Evolutionary conservation across 2,329 filamentous ascomycete species (phyloP), one percentile per base, ranked within the genome.

Genomic region (Periconia sp.): DNA sequence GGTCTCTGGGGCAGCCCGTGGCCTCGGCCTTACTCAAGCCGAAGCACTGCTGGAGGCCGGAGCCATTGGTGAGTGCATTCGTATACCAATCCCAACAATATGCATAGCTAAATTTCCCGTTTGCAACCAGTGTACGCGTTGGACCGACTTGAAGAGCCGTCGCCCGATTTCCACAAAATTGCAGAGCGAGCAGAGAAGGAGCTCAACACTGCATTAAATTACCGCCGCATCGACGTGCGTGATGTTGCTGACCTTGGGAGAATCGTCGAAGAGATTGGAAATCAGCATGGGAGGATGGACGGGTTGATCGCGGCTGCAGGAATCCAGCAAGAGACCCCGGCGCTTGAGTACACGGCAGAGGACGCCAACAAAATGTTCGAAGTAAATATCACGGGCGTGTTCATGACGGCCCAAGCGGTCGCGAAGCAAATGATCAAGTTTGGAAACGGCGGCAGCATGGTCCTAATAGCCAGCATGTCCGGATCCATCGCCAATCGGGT

Each of bases 321-420:
- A 1, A 89, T 91, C 64, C 90, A 96, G 75, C 89, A 95, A 74
- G 91, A 95, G 76, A 91, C 86, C 0, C 76, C 90, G 0, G 91
- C 92, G 1, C 79, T 96, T 50, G 91, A 96, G 46, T 95, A 96
- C 70, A 79, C 79, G 1, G 77, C 80, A 49, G 80, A 84, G 66
- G 83, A 86, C 61, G 79, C 82, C 50, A 85, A 85, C 61, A 79
- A 76, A 52, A 86, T 87, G 83, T 82, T 86, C 56, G 81, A 84
- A 60, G 75, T 85, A 58, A 85, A 85, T 61, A 77, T 85, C 47
- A 85, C 82, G 0, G 84, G 84, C 10, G 82, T 82, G 6, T 82
- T 86, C 68, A 85, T 86, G 82, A 84, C 83, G 8, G 77, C 83
- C 7, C 82, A 85, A 70, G 84, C 83, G n/a, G 82, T 80, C 13